Evolutionary conservation across 805 yeast species (phyloP).

Genomic region (Metschnikowia peoriensis): DNA sequence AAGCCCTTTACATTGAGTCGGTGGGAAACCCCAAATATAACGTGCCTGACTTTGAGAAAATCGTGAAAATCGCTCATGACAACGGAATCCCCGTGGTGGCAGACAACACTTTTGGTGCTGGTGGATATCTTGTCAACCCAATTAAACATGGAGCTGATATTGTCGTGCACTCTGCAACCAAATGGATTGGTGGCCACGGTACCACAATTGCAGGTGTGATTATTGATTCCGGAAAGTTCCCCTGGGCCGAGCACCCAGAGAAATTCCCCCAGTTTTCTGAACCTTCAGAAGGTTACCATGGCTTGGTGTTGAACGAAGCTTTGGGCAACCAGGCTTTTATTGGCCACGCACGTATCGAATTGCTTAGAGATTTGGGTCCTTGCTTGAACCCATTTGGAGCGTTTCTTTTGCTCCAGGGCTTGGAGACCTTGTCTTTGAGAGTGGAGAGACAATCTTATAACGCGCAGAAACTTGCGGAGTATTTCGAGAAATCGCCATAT

Average conservation of each 20-base stretch:
- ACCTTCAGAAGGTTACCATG: slow-evolving; percentile 95
- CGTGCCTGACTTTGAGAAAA: slow-evolving; percentile 83
- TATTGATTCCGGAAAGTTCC: slow-evolving; percentile 89
- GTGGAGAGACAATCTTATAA: slow-evolving; percentile 89
- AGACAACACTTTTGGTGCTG: slow-evolving; percentile 97
- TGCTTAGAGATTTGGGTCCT: slow-evolving; percentile 91
- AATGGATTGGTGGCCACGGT: slow-evolving; percentile 98
- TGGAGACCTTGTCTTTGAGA: slow-evolving; percentile 90
- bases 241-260: slow-evolving; percentile 81
- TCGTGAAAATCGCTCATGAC: slow-evolving; percentile 75
- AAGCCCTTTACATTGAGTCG: slow-evolving; percentile 85
- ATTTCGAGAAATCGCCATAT: slow-evolving; percentile 66
- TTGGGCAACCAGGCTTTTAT: slow-evolving; percentile 79
- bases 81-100: slow-evolving; percentile 88
- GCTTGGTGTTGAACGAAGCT: slow-evolving; percentile 76
- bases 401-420: slow-evolving; percentile 84
- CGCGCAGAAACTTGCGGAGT: slow-evolving; percentile 75
- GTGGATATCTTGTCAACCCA: slow-evolving; percentile 85
- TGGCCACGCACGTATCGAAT: slow-evolving; percentile 76
- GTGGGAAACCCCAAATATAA: slow-evolving; percentile 93
- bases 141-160: slow-evolving; percentile 89
- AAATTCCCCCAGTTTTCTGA: slow-evolving; percentile 88
- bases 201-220: slow-evolving; percentile 91
- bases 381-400: slow-evolving; percentile 84
- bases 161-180: slow-evolving; percentile 91